phyloP scores from a whole-genome alignment of 148 eudicot species.

The Cornus florida region DNA sequence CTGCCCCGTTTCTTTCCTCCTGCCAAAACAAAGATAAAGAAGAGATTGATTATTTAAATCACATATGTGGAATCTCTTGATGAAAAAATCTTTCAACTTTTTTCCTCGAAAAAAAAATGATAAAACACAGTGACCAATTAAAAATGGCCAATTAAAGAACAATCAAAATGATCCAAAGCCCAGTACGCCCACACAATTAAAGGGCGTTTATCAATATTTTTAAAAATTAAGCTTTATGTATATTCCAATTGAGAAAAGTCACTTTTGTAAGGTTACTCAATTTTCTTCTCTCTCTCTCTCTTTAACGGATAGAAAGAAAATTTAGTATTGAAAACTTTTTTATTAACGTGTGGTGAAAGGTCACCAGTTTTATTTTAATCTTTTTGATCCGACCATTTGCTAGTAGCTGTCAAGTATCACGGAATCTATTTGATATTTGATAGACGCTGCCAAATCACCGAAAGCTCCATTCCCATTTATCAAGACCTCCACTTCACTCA shows the following conservation, averaged over 20 bases:
- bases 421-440: constrained; percentile 11
- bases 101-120: too few species aligned
- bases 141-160: too few species aligned
- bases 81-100: too few species aligned
- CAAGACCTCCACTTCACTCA: neutral
- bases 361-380: too few species aligned
- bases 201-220: too few species aligned
- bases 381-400: neutral
- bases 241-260: neutral
- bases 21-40: too few species aligned
- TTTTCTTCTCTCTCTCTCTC: neutral
- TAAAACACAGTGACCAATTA: too few species aligned
- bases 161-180: too few species aligned
- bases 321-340: neutral
- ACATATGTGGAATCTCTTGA: too few species aligned
- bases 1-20: too few species aligned
- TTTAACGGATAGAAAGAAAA: neutral
- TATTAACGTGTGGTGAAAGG: neutral
- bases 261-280: constrained; percentile 3
- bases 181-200: too few species aligned
- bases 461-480: constrained; percentile 2
- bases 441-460: constrained; percentile 8
- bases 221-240: neutral
- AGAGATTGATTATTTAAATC: too few species aligned
- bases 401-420: neutral